Percentiles rank a stretch among this genome's conserved stretches.
Evolutionary conservation across 805 yeast genomes (phyloP).

Genomic region (Cyberlindnera japonica): DNA sequence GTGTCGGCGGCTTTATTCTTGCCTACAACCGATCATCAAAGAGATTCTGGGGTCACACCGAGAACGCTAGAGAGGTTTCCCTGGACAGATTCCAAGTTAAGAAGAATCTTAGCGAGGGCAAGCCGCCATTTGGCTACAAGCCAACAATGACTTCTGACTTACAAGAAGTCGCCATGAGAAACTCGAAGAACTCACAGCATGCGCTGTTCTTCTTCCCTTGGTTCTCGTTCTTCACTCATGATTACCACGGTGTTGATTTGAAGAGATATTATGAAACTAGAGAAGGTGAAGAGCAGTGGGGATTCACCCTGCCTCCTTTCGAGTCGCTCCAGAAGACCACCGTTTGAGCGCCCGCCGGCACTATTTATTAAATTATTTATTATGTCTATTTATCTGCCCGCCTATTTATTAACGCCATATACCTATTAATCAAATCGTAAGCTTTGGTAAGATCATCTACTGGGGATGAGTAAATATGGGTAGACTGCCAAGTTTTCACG

Average conservation of each 20-base stretch:
- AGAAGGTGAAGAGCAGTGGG: slow-evolving; percentile 27
- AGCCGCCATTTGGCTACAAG: slow-evolving; percentile 58
- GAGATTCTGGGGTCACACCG: slow-evolving; percentile 76
- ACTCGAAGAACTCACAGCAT: slow-evolving; percentile 67
- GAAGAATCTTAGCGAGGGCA: slow-evolving; percentile 57
- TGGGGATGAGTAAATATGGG: not conserved
- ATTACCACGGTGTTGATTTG: slow-evolving; percentile 75
- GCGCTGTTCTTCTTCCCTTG: slow-evolving; percentile 64
- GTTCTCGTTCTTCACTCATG: slow-evolving; percentile 80
- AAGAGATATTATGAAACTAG: slow-evolving; percentile 39
- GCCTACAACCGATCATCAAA: slow-evolving; percentile 65
- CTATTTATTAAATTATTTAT: not conserved
- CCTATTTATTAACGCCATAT: no score
- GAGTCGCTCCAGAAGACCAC: slow-evolving; percentile 21
- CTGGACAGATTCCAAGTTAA: slow-evolving; percentile 75
- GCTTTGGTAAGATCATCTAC: not conserved
- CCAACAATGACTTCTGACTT: slow-evolving; percentile 63
- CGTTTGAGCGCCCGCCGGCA: slow-evolving; percentile 3
- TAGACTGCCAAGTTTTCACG: not conserved
- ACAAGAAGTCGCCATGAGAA: slow-evolving; percentile 72
- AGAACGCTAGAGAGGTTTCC: slow-evolving; percentile 65
- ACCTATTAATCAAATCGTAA: no score
- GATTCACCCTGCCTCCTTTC: slow-evolving; percentile 20
- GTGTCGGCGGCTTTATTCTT: slow-evolving; percentile 66
- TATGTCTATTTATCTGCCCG: no score